Evolutionary conservation across 768 basidiomycete genomes (phyloP).

Genomic region (Trametes cingulata): DNA sequence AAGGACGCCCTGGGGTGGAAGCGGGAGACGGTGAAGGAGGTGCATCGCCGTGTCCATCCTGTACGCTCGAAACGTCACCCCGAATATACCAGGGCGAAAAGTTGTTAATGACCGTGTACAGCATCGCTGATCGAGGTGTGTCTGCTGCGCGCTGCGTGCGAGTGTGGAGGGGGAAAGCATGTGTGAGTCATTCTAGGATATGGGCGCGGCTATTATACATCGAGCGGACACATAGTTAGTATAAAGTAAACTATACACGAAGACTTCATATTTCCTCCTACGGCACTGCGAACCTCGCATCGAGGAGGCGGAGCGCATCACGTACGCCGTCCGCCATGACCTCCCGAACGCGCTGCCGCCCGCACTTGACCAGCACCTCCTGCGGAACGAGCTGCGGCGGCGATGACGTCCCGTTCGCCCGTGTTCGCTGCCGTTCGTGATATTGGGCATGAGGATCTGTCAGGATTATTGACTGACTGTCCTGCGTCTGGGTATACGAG

Average conservation of each 20-base stretch:
- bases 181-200: conserved; percentile 1
- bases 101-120: conserved; percentile 7
- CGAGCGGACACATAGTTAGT: conserved; percentile 10
- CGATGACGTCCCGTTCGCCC: conserved; percentile 33
- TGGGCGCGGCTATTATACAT: conserved; percentile 9
- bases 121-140: background rate
- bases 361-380: conserved; percentile 62
- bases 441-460: conserved; percentile 58
- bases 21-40: background rate
- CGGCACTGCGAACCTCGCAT: conserved; percentile 40
- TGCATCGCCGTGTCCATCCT: background rate
- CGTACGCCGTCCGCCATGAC: conserved; percentile 73
- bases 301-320: conserved; percentile 74
- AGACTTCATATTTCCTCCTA: conserved; percentile 11
- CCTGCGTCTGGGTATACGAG: conserved; percentile 18
- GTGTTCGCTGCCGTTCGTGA: conserved; percentile 44
- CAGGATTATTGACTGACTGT: conserved; percentile 45
- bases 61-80: conserved; percentile 9
- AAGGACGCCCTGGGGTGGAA: conserved; percentile 7
- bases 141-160: background rate
- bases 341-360: conserved; percentile 58
- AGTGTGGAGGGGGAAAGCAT: background rate
- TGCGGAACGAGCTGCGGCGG: conserved; percentile 60
- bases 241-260: conserved; percentile 14
- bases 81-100: conserved; percentile 11